Evolutionary conservation across 768 basidiomycete species (phyloP), one percentile per base, ranked within the genome.

Genomic region (Lyophyllum semitale): DNA sequence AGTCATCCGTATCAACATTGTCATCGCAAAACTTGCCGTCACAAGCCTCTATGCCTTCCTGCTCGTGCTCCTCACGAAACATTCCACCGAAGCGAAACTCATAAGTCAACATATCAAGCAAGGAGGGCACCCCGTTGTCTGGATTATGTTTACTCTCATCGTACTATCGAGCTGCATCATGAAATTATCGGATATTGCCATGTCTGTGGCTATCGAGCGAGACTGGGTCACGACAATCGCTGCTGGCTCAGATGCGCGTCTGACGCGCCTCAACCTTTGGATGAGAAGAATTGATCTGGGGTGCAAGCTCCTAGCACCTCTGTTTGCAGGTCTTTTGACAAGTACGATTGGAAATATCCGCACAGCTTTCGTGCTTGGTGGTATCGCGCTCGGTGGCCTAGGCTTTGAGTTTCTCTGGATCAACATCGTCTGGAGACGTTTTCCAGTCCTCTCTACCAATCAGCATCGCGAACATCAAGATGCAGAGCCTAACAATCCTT

Each of bases 221-320:
- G 82, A 84, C 53, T 84, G 82, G 82, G 77, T 75, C 0, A 72
- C 74, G 0, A 65, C 70, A 13, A 78, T 82, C 48, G 70, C 77
- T 0, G 62, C 64, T 1, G 72, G 67, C 0, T 70, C 70, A 23
- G 65, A 71, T 0, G 59, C 54, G 0, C 57, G 58, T 1, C 68
- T 83, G 8, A 76, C 77, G 0, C 69, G 59, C 17, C 62, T 83
- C 22, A 83, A 83, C 58, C 76, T 78, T 3, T 74, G 62, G 44
- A 67, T 77, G 40, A 59, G 73, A 32, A 70, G 71, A 8, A 73
- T 75, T 15, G 77, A 84, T 58, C 70, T 84, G 0, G 61, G 78
- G 4, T 80, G 75, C 62, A 79, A 82, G 59, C 73, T 84, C 4
- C 44, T 79, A 3, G 72, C 81, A 0, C 82, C 82, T 0, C 66